Conservation (phyloP, 2,329 filamentous ascomycete genomes). For the Blastomyces emzantsi region DNA sequence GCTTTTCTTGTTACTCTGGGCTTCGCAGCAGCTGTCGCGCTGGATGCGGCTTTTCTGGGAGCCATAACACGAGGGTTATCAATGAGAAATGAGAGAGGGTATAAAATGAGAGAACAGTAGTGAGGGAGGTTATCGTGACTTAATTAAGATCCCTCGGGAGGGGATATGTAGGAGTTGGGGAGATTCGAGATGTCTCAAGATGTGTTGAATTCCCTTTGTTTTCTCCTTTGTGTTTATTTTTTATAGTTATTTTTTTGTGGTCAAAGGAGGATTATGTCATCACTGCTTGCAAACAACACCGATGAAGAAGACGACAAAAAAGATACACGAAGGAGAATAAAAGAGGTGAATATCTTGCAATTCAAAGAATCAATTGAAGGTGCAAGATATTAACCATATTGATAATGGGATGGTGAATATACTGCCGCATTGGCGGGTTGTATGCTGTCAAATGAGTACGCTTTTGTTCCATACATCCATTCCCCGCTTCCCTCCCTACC, state of each 20-base stretch:
- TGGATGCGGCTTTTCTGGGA: slow-evolving; percentile 25
- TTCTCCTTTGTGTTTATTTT: slow-evolving; percentile 4
- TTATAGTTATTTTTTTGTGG: slow-evolving; percentile 2
- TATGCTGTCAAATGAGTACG: neutral
- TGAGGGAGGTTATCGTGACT: neutral
- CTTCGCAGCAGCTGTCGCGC: slow-evolving; percentile 21
- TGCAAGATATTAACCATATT: neutral
- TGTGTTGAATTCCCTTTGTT: neutral
- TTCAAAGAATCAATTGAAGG: neutral
- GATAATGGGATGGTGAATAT: neutral
- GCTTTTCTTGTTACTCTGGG: slow-evolving; percentile 21
- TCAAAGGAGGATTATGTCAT: slow-evolving; percentile 7
- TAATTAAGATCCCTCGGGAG: neutral
- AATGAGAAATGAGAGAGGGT: neutral
- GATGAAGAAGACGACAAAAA: neutral
- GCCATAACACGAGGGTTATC: slow-evolving; percentile 10
- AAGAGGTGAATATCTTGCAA: neutral
- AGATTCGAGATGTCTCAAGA: neutral
- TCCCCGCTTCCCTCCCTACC: neutral
- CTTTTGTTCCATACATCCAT: neutral
- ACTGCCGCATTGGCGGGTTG: neutral
- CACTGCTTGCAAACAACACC: neutral
- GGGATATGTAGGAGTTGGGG: neutral
- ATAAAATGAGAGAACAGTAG: neutral
- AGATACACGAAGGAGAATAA: neutral